Percentiles rank a stretch among this genome's conserved stretches.
Conservation (phyloP, 2,329 filamentous ascomycete genomes). For the Alternaria ventricosa region DNA sequence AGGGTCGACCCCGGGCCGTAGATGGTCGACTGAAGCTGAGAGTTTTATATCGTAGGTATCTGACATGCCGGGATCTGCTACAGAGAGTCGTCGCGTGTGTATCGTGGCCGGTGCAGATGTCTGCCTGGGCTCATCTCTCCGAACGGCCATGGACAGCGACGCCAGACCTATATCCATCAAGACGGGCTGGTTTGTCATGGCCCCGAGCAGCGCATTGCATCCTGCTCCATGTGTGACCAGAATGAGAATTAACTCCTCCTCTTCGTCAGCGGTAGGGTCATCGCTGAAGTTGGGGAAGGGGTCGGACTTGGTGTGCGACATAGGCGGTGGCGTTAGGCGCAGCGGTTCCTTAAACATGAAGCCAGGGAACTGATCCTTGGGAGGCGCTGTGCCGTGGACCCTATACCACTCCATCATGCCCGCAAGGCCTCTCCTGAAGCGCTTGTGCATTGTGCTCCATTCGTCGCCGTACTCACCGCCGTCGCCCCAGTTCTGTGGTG, state of each 20-base stretch:
- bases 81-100: constrained; percentile 48
- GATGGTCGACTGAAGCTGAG: constrained; percentile 76
- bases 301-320: constrained; percentile 28
- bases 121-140: constrained; percentile 35
- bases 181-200: constrained; percentile 88
- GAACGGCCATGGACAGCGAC: constrained; percentile 82
- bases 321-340: constrained; percentile 18
- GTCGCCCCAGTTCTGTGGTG: constrained; percentile 80
- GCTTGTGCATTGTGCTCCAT: constrained; percentile 93
- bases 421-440: constrained; percentile 81
- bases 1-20: constrained; percentile 61
- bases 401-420: constrained; percentile 84
- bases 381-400: constrained; percentile 52
- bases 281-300: constrained; percentile 44
- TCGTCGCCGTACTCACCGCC: constrained; percentile 90
- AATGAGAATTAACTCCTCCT: constrained; percentile 77
- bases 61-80: constrained; percentile 54
- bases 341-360: constrained; percentile 39
- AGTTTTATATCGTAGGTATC: constrained; percentile 76
- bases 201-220: constrained; percentile 93
- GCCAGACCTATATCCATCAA: constrained; percentile 89
- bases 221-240: constrained; percentile 94
- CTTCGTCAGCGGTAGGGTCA: constrained; percentile 54
- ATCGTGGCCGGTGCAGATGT: constrained; percentile 25
- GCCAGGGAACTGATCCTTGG: constrained; percentile 39